Evolutionary conservation across 164 flowering plant genomes (phyloP).

Genomic region (Vitis cinerea): DNA sequence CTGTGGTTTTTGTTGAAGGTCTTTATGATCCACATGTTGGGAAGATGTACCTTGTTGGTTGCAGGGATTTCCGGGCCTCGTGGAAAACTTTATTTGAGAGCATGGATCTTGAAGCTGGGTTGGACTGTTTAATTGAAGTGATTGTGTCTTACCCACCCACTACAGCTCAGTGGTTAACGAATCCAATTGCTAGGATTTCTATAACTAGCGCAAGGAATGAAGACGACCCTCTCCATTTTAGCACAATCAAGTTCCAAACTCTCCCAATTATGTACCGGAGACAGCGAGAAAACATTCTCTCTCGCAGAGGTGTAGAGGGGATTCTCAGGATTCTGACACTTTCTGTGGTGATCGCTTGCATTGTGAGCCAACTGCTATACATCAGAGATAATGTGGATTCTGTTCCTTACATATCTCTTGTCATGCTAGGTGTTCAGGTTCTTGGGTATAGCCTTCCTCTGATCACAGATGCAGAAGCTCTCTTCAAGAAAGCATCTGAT

Average conservation of each 20-base stretch:
- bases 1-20: slow-evolving; percentile 71
- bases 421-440: slow-evolving; percentile 84
- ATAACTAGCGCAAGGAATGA: slow-evolving; percentile 68
- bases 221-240: slow-evolving; percentile 74
- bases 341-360: slow-evolving; percentile 60
- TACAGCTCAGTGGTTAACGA: slow-evolving; percentile 64
- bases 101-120: slow-evolving; percentile 76
- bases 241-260: slow-evolving; percentile 51
- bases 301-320: slow-evolving; percentile 70
- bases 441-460: slow-evolving; percentile 79
- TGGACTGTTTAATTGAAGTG: slow-evolving; percentile 79
- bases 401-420: slow-evolving; percentile 72
- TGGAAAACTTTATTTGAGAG: slow-evolving; percentile 58
- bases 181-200: slow-evolving; percentile 72
- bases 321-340: slow-evolving; percentile 70
- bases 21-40: slow-evolving; percentile 72
- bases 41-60: slow-evolving; percentile 81
- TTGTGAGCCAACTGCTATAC: slow-evolving; percentile 66
- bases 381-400: slow-evolving; percentile 47
- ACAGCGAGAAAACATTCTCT: slow-evolving; percentile 76
- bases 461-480: slow-evolving; percentile 73
- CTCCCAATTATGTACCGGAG: slow-evolving; percentile 66
- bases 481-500: slow-evolving; percentile 47
- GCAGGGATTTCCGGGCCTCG: slow-evolving; percentile 80
- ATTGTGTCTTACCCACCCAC: slow-evolving; percentile 78